Evolutionary conservation across 768 basidiomycete genomes (phyloP), one percentile per base, ranked within the genome.

Genomic region (Suillus ampliporus): DNA sequence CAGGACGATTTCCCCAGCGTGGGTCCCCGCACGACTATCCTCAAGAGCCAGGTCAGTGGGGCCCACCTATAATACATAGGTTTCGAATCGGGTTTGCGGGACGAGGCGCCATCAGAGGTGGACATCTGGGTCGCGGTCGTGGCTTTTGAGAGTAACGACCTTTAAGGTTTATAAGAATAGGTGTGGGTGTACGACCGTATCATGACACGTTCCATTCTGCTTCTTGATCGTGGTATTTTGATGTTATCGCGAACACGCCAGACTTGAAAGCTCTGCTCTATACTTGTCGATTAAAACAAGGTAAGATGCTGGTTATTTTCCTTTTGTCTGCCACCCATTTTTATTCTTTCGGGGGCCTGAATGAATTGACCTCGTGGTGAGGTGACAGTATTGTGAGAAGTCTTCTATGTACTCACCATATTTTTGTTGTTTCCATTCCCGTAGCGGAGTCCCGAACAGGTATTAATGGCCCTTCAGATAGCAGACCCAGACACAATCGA

Each of bases 31-130:
- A 40, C 23, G 65, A 66, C 26, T 54, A 56, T 34, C 58, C 62
- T 23, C 60, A 52, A 11, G 56, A 54, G 9, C 66, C 63, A 26
- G 62, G 44, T 41, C 69, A 65, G 40, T 62, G 62, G 62, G 64
- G 72, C 43, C 21, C 67, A 53, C 64, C 68, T 19, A 57, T 62
- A 51, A 21, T 60, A 21, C 61, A 65, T 4, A 66, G 78, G 31
- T 83, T 88, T 69, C 80, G 89, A 40, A 71, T 89, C 62, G 89
- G 89, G 5, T 84, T 82, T 68, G 83, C 89, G 48, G 88, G 87
- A 26, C 76, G 87, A 61, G 85, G 86, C 57, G 62, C 72, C 44
- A 58, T 62, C n/a, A 68, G 64, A 56, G 74, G 78, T 35, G 64
- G 69, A 57, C 66, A 61, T 23, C 54, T 38, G 31, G 68, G 72